These are phyloP conservation scores for Ampelomyces quisqualis DNA, from an alignment of 2,329 filamentous ascomycete genomes.

Conservation along the genomic window DNA sequence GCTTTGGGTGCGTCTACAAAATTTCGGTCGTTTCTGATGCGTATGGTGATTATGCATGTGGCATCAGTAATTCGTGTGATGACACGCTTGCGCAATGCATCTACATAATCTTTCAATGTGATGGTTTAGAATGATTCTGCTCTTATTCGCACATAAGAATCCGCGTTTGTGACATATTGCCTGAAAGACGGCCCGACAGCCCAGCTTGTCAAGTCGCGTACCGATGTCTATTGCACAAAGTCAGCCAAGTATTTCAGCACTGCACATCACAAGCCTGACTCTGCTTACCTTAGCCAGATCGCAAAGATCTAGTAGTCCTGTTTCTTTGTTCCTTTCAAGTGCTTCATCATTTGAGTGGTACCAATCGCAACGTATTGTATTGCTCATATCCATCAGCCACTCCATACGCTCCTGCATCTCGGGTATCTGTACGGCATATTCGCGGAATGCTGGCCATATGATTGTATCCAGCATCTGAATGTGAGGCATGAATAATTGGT, in stretches of 20 bases:
- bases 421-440: slow-evolving; percentile 25
- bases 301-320: slow-evolving; percentile 18
- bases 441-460: slow-evolving; percentile 28
- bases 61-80: no score
- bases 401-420: slow-evolving; percentile 30
- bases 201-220: slow-evolving; percentile 22
- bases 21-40: no score
- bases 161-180: slow-evolving; percentile 27
- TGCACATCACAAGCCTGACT: not conserved
- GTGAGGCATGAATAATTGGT: slow-evolving; percentile 31
- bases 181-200: slow-evolving; percentile 25
- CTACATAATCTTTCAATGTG: not conserved
- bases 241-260: not conserved
- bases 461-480: slow-evolving; percentile 26
- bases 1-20: no score
- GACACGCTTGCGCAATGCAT: not conserved
- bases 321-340: slow-evolving; percentile 10
- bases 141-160: slow-evolving; percentile 26
- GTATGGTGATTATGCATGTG: no score
- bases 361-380: slow-evolving; percentile 23
- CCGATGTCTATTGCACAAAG: slow-evolving; percentile 1
- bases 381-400: slow-evolving; percentile 26
- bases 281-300: slow-evolving; percentile 14
- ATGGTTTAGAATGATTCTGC: slow-evolving; percentile 15
- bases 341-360: slow-evolving; percentile 13